Evolutionary conservation across 257 asterid species (phyloP).

Genomic region (Eustoma russellianum): DNA sequence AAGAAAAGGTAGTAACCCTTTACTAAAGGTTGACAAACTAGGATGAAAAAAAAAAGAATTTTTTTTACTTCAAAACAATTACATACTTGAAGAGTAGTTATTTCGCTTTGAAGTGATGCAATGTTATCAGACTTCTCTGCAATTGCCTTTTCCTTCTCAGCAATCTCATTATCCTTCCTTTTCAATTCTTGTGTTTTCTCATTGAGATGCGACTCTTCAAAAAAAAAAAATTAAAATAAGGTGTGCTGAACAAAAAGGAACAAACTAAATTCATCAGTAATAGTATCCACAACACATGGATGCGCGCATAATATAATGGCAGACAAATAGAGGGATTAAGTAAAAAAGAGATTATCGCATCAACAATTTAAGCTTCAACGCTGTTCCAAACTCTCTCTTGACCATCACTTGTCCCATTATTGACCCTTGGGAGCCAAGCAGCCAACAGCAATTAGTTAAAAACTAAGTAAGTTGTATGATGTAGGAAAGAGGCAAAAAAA

Average conservation of each 20-base stretch:
- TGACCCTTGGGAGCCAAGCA: too few relatives aligned
- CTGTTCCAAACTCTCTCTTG: too few relatives aligned
- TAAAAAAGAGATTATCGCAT: neutral
- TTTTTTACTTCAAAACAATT: slow-evolving; percentile 6
- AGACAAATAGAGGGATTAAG: neutral
- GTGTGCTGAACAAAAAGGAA: neutral
- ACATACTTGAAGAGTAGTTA: slow-evolving; percentile 67
- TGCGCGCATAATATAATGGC: neutral
- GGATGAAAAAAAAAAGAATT: neutral
- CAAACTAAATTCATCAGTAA: neutral
- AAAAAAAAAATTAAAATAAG: slow-evolving; percentile 7
- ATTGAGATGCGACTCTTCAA: slow-evolving; percentile 52
- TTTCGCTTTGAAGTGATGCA: slow-evolving; percentile 53
- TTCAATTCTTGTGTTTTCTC: slow-evolving; percentile 54
- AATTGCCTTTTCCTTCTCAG: slow-evolving; percentile 56
- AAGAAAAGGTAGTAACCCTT: neutral
- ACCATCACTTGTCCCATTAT: too few relatives aligned
- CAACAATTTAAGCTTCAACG: neutral
- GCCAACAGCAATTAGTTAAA: too few relatives aligned
- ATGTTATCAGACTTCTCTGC: slow-evolving; percentile 50
- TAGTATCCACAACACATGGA: neutral
- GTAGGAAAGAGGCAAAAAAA: too few relatives aligned
- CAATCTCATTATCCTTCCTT: slow-evolving; percentile 54
- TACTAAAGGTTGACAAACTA: neutral
- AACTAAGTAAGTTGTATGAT: too few relatives aligned